Percentiles rank a stretch among this genome's conserved stretches.
phyloP scores from a whole-genome alignment of 208 protist genomes.

The Leishmania guyanensis region DNA sequence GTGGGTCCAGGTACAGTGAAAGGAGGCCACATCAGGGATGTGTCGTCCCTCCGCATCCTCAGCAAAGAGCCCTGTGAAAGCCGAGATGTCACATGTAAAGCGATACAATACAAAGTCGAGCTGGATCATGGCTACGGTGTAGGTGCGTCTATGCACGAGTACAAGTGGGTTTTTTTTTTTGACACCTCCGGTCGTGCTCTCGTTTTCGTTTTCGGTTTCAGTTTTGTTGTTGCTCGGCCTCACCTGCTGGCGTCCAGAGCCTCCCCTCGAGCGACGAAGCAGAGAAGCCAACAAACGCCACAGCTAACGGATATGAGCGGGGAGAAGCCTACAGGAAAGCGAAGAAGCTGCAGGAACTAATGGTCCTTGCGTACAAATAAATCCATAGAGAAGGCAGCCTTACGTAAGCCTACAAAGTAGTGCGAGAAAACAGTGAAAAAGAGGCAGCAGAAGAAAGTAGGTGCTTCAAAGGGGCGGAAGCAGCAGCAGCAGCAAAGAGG shows the following conservation, averaged over 20 bases:
- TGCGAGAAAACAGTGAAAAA: not conserved
- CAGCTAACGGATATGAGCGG: not conserved
- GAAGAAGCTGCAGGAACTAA: not conserved
- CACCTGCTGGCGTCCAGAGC: no score
- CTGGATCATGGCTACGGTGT: slow-evolving; percentile 41
- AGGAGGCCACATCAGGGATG: slow-evolving; percentile 69
- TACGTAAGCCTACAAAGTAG: not conserved
- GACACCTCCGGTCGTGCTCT: not conserved
- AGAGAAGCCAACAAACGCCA: not conserved
- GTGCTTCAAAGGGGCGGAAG: not conserved
- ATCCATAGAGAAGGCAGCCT: not conserved
- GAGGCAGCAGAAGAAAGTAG: not conserved
- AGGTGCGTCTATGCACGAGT: not conserved
- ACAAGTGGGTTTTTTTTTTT: not conserved
- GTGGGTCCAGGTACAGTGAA: slow-evolving; percentile 61
- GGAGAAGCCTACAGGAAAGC: not conserved
- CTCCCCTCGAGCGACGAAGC: not conserved
- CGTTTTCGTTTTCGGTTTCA: not conserved
- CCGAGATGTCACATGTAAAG: slow-evolving; percentile 73
- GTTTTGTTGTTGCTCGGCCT: not conserved
- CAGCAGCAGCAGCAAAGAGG: not conserved
- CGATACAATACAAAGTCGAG: slow-evolving; percentile 77
- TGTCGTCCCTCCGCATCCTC: slow-evolving; percentile 48
- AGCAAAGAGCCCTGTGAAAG: slow-evolving; percentile 68
- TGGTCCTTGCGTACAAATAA: not conserved